Conservation (phyloP, 192 early-diverging fungal genomes). For the Helicostylum pulchrum region DNA sequence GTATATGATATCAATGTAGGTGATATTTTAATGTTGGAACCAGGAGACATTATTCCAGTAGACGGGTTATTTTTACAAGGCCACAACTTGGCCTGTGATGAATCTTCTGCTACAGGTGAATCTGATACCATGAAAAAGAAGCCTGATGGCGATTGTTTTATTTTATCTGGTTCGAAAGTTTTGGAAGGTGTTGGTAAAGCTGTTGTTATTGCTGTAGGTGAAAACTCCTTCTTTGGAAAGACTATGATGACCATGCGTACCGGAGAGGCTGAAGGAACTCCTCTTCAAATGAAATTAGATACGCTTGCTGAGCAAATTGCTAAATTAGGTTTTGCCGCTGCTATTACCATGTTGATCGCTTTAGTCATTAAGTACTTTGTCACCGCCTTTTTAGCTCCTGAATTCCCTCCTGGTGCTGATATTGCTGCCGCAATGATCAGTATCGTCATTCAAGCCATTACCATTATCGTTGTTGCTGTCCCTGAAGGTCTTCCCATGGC, state of each 20-base stretch:
- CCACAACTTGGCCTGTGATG: conserved; percentile 82
- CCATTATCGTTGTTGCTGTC: conserved; percentile 78
- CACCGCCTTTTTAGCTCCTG: conserved; percentile 50
- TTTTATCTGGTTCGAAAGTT: conserved; percentile 89
- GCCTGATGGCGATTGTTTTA: conserved; percentile 65
- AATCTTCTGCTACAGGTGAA: conserved; percentile 90
- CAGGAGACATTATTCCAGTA: conserved; percentile 89
- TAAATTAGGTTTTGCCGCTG: conserved; percentile 82
- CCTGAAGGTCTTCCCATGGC: conserved; percentile 88
- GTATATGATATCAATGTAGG: conserved; percentile 84
- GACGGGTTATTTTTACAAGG: conserved; percentile 81
- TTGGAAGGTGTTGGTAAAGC: conserved; percentile 83
- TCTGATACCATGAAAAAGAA: conserved; percentile 82
- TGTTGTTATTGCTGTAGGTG: conserved; percentile 83
- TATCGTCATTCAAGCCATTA: conserved; percentile 78
- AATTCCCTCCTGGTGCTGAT: conserved; percentile 54
- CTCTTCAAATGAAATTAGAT: conserved; percentile 88
- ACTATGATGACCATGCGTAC: conserved; percentile 81
- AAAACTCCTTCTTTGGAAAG: conserved; percentile 83
- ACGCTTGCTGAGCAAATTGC: conserved; percentile 89
- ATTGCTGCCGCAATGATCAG: conserved; percentile 62
- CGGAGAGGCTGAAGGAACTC: conserved; percentile 71
- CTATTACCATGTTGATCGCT: conserved; percentile 79
- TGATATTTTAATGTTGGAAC: conserved; percentile 81
- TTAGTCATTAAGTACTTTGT: conserved; percentile 66